Conservation (phyloP, 352 stramenopile species). For the Halophytophthora batemanensis region DNA sequence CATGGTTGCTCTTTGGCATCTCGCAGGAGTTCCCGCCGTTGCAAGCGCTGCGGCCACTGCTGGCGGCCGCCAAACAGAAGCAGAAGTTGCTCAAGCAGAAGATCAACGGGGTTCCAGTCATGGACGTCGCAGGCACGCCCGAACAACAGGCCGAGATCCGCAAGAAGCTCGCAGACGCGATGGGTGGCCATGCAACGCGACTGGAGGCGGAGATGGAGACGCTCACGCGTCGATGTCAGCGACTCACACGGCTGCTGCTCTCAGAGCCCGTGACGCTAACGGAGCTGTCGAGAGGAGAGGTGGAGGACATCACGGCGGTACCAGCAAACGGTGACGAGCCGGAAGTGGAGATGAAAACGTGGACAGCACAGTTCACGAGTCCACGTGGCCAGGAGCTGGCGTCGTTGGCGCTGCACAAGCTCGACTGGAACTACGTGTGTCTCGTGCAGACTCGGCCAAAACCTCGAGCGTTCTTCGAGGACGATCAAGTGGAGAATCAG, state of each 20-base stretch:
- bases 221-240: slow-evolving; percentile 27
- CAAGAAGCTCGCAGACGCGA: slow-evolving; percentile 51
- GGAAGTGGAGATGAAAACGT: slow-evolving; percentile 53
- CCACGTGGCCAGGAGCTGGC: slow-evolving; percentile 41
- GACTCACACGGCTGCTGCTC: slow-evolving; percentile 47
- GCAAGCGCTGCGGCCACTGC: slow-evolving; percentile 25
- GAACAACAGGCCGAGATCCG: slow-evolving; percentile 49
- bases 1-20: slow-evolving; percentile 63
- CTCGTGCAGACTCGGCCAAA: slow-evolving; percentile 52
- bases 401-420: slow-evolving; percentile 50
- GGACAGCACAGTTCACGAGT: slow-evolving; percentile 51
- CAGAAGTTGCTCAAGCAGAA: slow-evolving; percentile 52
- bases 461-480: slow-evolving; percentile 52
- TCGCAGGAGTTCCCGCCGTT: slow-evolving; percentile 57
- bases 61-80: slow-evolving; percentile 38
- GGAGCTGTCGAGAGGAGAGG: slow-evolving; percentile 26
- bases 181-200: slow-evolving; percentile 29
- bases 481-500: slow-evolving; percentile 49
- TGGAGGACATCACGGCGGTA: slow-evolving; percentile 3
- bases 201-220: slow-evolving; percentile 41
- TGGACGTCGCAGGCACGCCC: slow-evolving; percentile 38
- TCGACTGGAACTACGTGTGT: slow-evolving; percentile 65
- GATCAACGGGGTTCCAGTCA: slow-evolving; percentile 38
- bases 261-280: slow-evolving; percentile 55
- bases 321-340: slow-evolving; percentile 25